Percentiles rank a stretch among this genome's conserved stretches.
Evolutionary conservation across 1,139 yeast genomes (phyloP).

Genomic region (Kazachstania sp.): DNA sequence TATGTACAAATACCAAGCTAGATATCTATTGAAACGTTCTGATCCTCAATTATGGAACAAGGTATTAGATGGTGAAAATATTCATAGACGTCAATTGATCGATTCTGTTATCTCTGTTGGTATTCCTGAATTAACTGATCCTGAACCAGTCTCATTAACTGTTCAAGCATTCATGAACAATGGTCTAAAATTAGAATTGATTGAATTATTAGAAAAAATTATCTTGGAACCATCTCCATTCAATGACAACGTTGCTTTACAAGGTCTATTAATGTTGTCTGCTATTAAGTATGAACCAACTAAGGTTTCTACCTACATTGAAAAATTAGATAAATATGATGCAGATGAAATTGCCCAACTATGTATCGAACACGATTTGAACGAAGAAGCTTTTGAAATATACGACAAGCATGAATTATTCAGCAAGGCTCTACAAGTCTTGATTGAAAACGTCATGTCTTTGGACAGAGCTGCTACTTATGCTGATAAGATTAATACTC

Average conservation of each 20-base stretch:
- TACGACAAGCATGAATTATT: slow-evolving; percentile 78
- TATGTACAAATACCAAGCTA: slow-evolving; percentile 98
- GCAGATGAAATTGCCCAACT: slow-evolving; percentile 90
- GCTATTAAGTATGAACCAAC: slow-evolving; percentile 93
- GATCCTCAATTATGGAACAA: slow-evolving; percentile 74
- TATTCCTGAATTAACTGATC: slow-evolving; percentile 88
- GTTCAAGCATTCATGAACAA: slow-evolving; percentile 97
- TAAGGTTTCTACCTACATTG: slow-evolving; percentile 75
- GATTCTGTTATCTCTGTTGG: slow-evolving; percentile 96
- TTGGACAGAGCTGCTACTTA: slow-evolving; percentile 91
- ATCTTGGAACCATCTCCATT: slow-evolving; percentile 96
- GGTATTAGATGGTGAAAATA: slow-evolving; percentile 67
- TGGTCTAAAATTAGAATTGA: slow-evolving; percentile 83
- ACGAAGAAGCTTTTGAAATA: slow-evolving; percentile 92
- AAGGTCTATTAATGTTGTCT: slow-evolving; percentile 83
- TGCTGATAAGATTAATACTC: slow-evolving; percentile 79
- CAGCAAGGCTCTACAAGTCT: slow-evolving; percentile 75
- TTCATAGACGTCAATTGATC: slow-evolving; percentile 80
- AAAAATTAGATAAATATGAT: slow-evolving; percentile 83
- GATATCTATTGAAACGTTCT: slow-evolving; percentile 80
- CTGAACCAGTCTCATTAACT: slow-evolving; percentile 92
- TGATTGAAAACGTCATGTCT: slow-evolving; percentile 88
- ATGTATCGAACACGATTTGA: slow-evolving; percentile 78
- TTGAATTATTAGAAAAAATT: slow-evolving; percentile 90
- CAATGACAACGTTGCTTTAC: slow-evolving; percentile 88